Evolutionary conservation across 116 monocot species (phyloP).

Genomic region (Dioscorea cayenensis): DNA sequence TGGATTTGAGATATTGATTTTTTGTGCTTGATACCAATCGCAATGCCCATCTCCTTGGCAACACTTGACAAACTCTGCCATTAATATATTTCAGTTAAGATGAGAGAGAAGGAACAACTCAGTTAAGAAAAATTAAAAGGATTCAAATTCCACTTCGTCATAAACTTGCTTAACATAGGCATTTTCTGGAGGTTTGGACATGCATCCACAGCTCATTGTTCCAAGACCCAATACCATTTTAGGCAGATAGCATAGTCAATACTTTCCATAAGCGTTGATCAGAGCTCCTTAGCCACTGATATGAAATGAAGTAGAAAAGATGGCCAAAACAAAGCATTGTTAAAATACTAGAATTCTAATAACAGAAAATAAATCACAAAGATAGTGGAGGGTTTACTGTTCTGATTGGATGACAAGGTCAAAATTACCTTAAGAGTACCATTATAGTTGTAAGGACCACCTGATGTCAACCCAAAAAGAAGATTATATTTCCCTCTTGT

Average conservation of each 20-base stretch:
- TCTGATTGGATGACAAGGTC: neutral
- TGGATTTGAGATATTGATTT: slow-evolving; percentile 95
- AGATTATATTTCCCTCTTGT: slow-evolving; percentile 86
- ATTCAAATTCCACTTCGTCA: slow-evolving; percentile 35
- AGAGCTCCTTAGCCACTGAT: slow-evolving; percentile 91
- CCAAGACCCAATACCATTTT: slow-evolving; percentile 90
- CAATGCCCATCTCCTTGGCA: slow-evolving; percentile 68
- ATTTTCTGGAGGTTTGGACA: slow-evolving; percentile 97
- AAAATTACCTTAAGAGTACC: slow-evolving; percentile 84
- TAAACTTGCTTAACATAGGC: slow-evolving; percentile 79
- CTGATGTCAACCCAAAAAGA: slow-evolving; percentile 99
- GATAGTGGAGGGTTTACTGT: neutral
- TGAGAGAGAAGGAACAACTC: neutral
- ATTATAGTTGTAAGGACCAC: slow-evolving; percentile 99
- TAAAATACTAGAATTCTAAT: neutral
- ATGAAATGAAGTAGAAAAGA: slow-evolving; percentile 3
- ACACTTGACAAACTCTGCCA: slow-evolving; percentile 79
- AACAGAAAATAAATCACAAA: neutral
- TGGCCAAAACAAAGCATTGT: neutral
- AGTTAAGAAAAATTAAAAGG: neutral
- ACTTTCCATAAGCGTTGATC: slow-evolving; percentile 94
- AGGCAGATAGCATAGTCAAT: slow-evolving; percentile 99
- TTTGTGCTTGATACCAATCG: slow-evolving; percentile 90
- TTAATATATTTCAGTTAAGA: slow-evolving; percentile 10
- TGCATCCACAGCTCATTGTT: slow-evolving; percentile 85